phyloP scores from a whole-genome alignment of 2,329 filamentous ascomycete species.

The Aspergillus ruber region DNA sequence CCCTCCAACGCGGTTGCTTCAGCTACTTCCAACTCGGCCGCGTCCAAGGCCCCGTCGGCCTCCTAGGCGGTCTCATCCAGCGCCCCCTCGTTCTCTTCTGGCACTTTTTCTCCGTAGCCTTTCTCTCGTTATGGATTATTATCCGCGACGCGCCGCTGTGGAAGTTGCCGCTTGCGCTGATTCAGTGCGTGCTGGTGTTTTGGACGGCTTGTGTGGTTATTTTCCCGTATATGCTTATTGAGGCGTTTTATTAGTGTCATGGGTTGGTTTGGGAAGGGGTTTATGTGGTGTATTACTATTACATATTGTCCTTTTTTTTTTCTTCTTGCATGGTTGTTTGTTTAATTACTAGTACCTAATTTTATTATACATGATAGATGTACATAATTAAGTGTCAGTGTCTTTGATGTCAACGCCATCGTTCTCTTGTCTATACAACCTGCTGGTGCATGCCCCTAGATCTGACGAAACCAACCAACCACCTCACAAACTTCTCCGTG shows the following conservation, averaged over 20 bases:
- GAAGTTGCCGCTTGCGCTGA: constrained; percentile 58
- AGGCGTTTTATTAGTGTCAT: constrained; percentile 40
- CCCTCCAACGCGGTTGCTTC: constrained; percentile 87
- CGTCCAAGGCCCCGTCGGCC: constrained; percentile 69
- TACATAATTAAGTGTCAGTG: no score
- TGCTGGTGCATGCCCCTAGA: no score
- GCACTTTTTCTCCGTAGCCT: constrained; percentile 92
- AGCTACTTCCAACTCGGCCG: constrained; percentile 75
- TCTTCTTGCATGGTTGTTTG: no score
- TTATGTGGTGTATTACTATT: no score
- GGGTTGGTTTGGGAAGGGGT: no score
- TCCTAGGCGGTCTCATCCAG: constrained; percentile 75
- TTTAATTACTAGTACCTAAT: no score
- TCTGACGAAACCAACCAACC: constrained; percentile 3
- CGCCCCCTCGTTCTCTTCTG: constrained; percentile 72
- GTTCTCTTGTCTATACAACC: no score
- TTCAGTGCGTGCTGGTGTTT: constrained; percentile 64
- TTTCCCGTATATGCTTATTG: constrained; percentile 70
- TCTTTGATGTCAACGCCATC: no score
- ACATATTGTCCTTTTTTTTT: no score
- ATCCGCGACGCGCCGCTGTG: constrained; percentile 45
- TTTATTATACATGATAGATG: no score
- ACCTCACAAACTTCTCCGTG: constrained; percentile 11
- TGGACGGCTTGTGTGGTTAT: constrained; percentile 78
- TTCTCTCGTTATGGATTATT: constrained; percentile 74